Base-by-base conservation (phyloP, 495 filamentous ascomycete genomes). In the Pyrenula aspistea region DNA sequence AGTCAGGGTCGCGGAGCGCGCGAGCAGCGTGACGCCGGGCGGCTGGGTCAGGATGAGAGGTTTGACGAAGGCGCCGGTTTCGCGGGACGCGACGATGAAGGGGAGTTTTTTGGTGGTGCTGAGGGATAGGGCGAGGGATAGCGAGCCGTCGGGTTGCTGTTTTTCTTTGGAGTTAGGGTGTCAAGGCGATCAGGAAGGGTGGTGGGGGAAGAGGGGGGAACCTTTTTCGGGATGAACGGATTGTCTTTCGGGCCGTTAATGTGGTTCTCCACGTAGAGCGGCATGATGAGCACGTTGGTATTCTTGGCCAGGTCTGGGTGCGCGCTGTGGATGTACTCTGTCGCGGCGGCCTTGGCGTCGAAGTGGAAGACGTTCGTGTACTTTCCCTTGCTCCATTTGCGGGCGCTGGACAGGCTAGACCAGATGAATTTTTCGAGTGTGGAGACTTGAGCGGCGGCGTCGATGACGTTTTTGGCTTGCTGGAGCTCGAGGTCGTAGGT, bases 401-500 rank as follows among this genome's bases (percentile, higher is more conserved):
- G 62, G 19, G 64, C 62, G 60, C 72, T 65, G 2, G 61, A 55
- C 15, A 77, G 59, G 10, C 64, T 62, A 3, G 64, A 69, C 52
- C 67, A 64, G 22, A 76, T 62, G 51, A 79, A 65, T 49, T 73
- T 63, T 54, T 76, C 65, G 21, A 78, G 72, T 2, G 66, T 67
- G 50, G 60, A 56, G 0, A 71, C 66, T 1, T 62, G 66, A n/a
- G 79, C 73, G 19, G 73, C 73, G 10, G 73, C 72, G 60, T 79
- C 76, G 21, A 71, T 68, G 48, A 77, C 63, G 55, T 73, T 77
- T 57, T 71, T 75, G 22, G 65, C 68, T 54, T 79, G 73, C 57
- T 69, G 63, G 4, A 71, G 49, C 58, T 80, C 77, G 20, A 72
- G 62, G 3, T 80, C 70, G 56, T 75, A 76, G 4, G 76, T 75